A percentile compares a stretch with the other conserved stretches of the same genome.
phyloP scores from a whole-genome alignment of 805 yeast genomes.

The Millerozyma acaciae region DNA sequence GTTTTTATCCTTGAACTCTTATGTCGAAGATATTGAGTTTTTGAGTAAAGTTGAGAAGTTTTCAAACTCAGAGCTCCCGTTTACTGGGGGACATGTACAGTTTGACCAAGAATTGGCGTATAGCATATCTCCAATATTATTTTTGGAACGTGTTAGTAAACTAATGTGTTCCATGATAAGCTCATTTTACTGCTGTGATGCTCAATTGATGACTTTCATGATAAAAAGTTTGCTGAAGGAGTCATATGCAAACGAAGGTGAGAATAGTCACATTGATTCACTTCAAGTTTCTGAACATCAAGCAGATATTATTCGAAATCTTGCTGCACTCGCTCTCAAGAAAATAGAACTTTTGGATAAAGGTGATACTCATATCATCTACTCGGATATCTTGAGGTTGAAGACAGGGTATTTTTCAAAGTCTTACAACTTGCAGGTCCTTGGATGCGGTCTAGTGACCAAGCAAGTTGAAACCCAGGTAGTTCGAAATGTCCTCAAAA shows the following conservation, averaged over 20 bases:
- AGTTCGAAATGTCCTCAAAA: conserved; percentile 45
- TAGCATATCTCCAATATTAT: conserved; percentile 34
- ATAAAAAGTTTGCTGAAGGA: conserved; percentile 25
- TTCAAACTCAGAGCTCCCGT: conserved; percentile 15
- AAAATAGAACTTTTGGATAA: conserved; percentile 49
- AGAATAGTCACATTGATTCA: conserved; percentile 7
- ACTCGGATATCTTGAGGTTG: conserved; percentile 47
- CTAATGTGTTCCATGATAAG: conserved; percentile 33
- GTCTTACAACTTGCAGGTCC: conserved; percentile 53
- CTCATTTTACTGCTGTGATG: conserved; percentile 23
- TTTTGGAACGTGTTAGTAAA: conserved; percentile 29
- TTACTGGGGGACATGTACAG: conserved; percentile 14
- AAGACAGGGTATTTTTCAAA: conserved; percentile 53
- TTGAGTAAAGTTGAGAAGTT: conserved; percentile 33
- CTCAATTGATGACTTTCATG: conserved; percentile 20
- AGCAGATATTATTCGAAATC: conserved; percentile 22
- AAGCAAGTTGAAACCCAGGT: conserved; percentile 42
- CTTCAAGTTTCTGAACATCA: conserved; percentile 21
- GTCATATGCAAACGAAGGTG: conserved; percentile 16
- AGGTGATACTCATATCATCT: conserved; percentile 53
- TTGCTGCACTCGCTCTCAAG: conserved; percentile 32
- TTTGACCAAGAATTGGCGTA: conserved; percentile 23
- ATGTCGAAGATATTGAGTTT: conserved; percentile 36
- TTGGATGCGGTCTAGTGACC: conserved; percentile 51
- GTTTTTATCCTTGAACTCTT: conserved; percentile 30